These are phyloP conservation scores for Panicum virgatum DNA, from an alignment of 202 grass and related monocot genomes.

Conservation along the genomic window DNA sequence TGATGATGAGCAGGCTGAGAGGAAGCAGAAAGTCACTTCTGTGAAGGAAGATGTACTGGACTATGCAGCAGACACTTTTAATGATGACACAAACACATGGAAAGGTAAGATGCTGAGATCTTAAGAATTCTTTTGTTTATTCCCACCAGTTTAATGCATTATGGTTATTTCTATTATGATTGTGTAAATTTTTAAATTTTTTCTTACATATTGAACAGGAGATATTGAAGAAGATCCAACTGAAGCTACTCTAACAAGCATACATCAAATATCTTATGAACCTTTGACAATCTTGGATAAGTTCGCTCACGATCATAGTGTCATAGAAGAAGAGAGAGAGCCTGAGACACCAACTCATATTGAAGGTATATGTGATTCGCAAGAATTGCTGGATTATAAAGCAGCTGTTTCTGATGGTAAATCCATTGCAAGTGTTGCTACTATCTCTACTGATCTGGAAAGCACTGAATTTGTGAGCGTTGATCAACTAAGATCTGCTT, in stretches of 20 bases:
- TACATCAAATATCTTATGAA: slow-evolving; percentile 33
- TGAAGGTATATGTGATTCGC: slow-evolving; percentile 54
- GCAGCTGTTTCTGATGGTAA: slow-evolving; percentile 48
- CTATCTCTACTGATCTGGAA: slow-evolving; percentile 54
- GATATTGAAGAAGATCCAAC: slow-evolving; percentile 42
- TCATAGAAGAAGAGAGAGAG: slow-evolving; percentile 50
- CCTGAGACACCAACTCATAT: slow-evolving; percentile 47
- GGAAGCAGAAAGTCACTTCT: slow-evolving; percentile 12
- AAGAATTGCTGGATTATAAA: slow-evolving; percentile 51
- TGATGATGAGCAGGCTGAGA: slow-evolving; percentile 31
- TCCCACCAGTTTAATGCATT: slow-evolving; percentile 14
- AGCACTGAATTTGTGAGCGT: slow-evolving; percentile 50
- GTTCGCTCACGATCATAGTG: slow-evolving; percentile 39
- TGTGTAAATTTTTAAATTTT: background rate
- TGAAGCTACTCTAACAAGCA: slow-evolving; percentile 33
- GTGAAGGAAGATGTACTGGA: background rate
- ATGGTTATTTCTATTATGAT: slow-evolving; percentile 19
- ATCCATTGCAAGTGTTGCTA: slow-evolving; percentile 63
- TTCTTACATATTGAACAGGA: slow-evolving; percentile 35
- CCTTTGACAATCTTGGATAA: slow-evolving; percentile 39
- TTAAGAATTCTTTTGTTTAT: slow-evolving; percentile 15
- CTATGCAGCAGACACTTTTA: slow-evolving; percentile 11
- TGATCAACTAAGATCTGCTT: slow-evolving; percentile 75
- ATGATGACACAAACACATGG: slow-evolving; percentile 14
- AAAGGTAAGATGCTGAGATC: slow-evolving; percentile 51